These are phyloP conservation scores for Microdochium bolleyi DNA, from an alignment of 2,329 filamentous ascomycete genomes.

Conservation along the genomic window DNA sequence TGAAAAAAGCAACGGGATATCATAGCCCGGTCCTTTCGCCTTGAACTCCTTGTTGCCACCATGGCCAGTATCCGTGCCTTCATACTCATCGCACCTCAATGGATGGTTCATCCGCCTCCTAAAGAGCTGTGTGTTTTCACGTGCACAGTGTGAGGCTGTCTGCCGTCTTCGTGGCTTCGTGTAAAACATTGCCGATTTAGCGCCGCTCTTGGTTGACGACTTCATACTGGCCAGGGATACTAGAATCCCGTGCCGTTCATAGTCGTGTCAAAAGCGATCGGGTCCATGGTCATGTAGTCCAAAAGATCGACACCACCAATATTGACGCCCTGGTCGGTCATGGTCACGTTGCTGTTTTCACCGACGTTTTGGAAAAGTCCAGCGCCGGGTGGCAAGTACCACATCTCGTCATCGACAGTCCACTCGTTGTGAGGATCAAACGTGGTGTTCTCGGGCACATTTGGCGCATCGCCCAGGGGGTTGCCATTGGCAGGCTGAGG, in stretches of 20 bases:
- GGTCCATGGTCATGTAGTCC: conserved; percentile 58
- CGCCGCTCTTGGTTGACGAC: no score
- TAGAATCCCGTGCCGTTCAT: background rate
- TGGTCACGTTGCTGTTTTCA: conserved; percentile 49
- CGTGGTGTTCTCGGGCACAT: conserved; percentile 26
- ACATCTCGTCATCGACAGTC: conserved; percentile 53
- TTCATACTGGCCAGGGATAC: background rate
- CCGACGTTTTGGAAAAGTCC: conserved; percentile 58
- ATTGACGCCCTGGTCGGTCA: conserved; percentile 61
- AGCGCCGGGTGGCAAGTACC: conserved; percentile 57
- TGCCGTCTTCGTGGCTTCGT: no score
- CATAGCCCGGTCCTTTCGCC: no score
- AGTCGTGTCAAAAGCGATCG: background rate
- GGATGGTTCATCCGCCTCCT: no score
- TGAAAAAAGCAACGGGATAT: no score
- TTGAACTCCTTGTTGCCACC: no score
- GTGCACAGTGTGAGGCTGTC: no score
- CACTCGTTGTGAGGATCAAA: conserved; percentile 41
- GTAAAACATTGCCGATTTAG: no score
- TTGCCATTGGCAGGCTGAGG: conserved; percentile 19
- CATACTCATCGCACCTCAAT: no score
- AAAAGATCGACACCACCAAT: conserved; percentile 59
- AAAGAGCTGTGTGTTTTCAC: no score
- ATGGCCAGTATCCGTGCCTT: no score
- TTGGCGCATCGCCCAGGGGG: background rate